These are phyloP conservation scores for Aspergillus ibericus DNA, from an alignment of 2,329 filamentous ascomycete genomes.

Conservation along the genomic window DNA sequence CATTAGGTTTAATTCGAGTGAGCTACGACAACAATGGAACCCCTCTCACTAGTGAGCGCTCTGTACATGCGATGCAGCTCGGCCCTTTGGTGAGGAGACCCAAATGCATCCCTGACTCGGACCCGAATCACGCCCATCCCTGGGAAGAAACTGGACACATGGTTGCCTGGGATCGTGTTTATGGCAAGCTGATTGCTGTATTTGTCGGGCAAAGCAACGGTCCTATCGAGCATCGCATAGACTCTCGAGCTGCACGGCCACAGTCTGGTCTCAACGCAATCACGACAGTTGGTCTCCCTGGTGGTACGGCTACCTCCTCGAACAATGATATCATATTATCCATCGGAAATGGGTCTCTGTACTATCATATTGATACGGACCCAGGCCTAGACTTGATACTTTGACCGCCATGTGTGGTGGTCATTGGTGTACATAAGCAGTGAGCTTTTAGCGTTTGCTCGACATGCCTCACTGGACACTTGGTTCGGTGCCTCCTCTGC, in stretches of 20 bases:
- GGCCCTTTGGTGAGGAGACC: slow-evolving; percentile 33
- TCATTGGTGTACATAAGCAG: neutral
- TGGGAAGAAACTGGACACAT: slow-evolving; percentile 39
- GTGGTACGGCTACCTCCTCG: neutral
- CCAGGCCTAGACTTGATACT: slow-evolving; percentile 21
- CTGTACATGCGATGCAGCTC: slow-evolving; percentile 39
- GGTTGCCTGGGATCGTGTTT: slow-evolving; percentile 37
- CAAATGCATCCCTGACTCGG: slow-evolving; percentile 2
- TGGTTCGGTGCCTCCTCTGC: neutral
- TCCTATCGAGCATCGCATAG: neutral
- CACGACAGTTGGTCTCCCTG: slow-evolving; percentile 8
- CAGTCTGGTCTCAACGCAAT: slow-evolving; percentile 13
- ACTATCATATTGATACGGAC: slow-evolving; percentile 31
- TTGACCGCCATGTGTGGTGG: neutral
- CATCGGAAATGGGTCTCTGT: slow-evolving; percentile 1
- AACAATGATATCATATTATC: neutral
- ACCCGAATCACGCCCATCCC: slow-evolving; percentile 1
- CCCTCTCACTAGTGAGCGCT: slow-evolving; percentile 19
- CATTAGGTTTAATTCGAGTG: slow-evolving; percentile 35
- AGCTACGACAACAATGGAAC: slow-evolving; percentile 22
- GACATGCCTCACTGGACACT: neutral
- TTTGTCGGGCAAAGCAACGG: slow-evolving; percentile 27
- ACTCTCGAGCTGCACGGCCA: neutral
- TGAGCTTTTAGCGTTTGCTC: neutral
- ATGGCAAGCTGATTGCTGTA: slow-evolving; percentile 30